Evolutionary conservation across 441 rosid species (phyloP), one percentile per base, ranked within the genome.

Genomic region (Eugenia klotzschiana): DNA sequence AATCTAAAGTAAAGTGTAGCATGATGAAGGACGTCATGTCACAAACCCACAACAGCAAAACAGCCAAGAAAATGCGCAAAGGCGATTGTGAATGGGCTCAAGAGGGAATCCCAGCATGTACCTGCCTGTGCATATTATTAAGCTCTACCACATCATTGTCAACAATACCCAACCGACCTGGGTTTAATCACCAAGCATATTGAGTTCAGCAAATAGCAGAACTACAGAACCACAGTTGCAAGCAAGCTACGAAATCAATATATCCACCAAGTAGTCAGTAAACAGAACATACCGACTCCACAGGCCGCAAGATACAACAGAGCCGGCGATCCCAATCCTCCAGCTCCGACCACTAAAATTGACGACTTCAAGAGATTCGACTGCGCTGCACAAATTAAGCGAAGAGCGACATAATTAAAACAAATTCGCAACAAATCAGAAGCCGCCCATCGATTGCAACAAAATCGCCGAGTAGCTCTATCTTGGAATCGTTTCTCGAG

Each of bases 51-150:
- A 8, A 18, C 4, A 2, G 37, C 6, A 37, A 53, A 50, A 52
- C 2, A 1, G 16, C 54, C 22, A 82, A 26, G 73, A 81, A 55
- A 46, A 1, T 20, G 29, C 5, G 12, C 53, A 49, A 57, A n/a
- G 2, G 9, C 2, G 26, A 51, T 41, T 4, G 5, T 25, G 22
- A 80, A 29, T 0, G 22, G 37, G 18, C 58, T 20, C 46, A 0
- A 69, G 46, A 37, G 73, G 12, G 27, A 56, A 49, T 60, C 80
- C 46, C 55, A 56, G 79, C 84, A 85, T 72, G 40, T 92, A 95
- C 99, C 98, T 96, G 98, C 85, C 98, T 93, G 82, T 96, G 99
- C 99, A 96, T 93, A 83, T 95, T 96, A 86, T 94, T 96, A 85
- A 95, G 95, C 89, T 95, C 98, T 79, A 96, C 98, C 27, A 93